phyloP scores from a whole-genome alignment of 73 alveolate species.

The Breviolum minutum region DNA sequence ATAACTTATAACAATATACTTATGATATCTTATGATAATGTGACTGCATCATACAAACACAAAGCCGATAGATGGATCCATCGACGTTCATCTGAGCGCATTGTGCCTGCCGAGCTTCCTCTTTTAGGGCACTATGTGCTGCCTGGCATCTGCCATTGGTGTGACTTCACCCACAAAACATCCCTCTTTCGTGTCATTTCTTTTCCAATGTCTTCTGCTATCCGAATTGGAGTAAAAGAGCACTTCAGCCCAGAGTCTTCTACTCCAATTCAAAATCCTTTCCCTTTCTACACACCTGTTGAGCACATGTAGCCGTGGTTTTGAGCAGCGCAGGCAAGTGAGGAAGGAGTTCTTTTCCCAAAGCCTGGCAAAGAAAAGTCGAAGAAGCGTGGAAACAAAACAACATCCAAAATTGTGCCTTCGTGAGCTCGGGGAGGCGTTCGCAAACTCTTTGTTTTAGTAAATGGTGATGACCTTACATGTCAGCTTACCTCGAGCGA shows the following conservation, averaged over 20 bases:
- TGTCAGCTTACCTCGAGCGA: not conserved
- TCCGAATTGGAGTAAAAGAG: too few species aligned
- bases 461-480: conserved; percentile 60
- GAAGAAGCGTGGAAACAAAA: not conserved
- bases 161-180: not conserved
- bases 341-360: conserved; percentile 33
- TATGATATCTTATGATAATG: not conserved
- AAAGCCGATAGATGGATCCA: not conserved
- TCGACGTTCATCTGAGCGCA: not conserved
- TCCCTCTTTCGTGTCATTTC: not conserved
- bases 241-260: too few species aligned
- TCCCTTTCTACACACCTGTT: conserved; percentile 6
- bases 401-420: not conserved
- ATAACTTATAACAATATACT: not conserved
- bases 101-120: conserved; percentile 27
- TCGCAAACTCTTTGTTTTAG: conserved; percentile 77
- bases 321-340: conserved; percentile 53
- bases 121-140: conserved; percentile 50
- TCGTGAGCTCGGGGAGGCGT: conserved; percentile 75
- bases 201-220: not conserved
- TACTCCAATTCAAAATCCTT: not conserved
- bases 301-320: conserved; percentile 56
- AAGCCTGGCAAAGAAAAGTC: not conserved
- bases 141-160: not conserved
- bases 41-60: not conserved